Percentiles rank a stretch among this genome's conserved stretches.
phyloP scores from a whole-genome alignment of 768 basidiomycete species.

The Xerocomellus intermedius region DNA sequence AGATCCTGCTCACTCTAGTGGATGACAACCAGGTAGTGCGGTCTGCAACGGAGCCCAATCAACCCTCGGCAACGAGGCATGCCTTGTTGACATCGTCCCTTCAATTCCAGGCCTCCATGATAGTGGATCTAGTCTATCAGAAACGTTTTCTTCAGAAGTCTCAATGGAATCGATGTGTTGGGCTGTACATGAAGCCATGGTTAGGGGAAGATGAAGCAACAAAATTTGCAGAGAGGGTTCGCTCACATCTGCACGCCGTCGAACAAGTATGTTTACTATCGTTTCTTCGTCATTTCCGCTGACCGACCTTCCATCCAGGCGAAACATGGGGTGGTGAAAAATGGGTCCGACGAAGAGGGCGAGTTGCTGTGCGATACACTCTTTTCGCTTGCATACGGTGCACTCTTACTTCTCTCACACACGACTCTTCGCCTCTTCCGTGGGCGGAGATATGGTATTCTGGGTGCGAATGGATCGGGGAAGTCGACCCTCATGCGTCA shows the following conservation, averaged over 20 bases:
- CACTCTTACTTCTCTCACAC: conserved; percentile 90
- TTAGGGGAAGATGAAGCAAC: conserved; percentile 47
- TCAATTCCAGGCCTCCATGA: conserved; percentile 68
- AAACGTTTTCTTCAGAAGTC: conserved; percentile 53
- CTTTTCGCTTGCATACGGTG: conserved; percentile 95
- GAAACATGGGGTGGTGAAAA: conserved; percentile 47
- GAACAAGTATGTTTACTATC: conserved; percentile 52
- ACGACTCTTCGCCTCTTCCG: conserved; percentile 86
- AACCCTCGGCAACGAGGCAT: conserved; percentile 51
- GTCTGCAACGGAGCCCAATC: conserved; percentile 47
- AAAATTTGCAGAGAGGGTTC: conserved; percentile 60
- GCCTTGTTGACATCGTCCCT: conserved; percentile 59
- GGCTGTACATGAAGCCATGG: conserved; percentile 72
- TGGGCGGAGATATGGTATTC: conserved; percentile 91
- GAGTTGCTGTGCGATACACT: conserved; percentile 89
- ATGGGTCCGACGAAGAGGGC: conserved; percentile 63
- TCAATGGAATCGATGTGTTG: conserved; percentile 71
- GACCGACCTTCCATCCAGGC: conserved; percentile 40
- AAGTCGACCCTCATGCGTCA: conserved; percentile 97
- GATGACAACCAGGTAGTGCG: conserved; percentile 44
- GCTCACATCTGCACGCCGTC: conserved; percentile 71
- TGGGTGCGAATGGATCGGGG: conserved; percentile 94
- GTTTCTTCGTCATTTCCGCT: background rate
- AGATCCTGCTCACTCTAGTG: conserved; percentile 58
- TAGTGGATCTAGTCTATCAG: conserved; percentile 71